These are phyloP conservation scores for Penicillium freii DNA, from an alignment of 2,329 filamentous ascomycete species.

Conservation along the genomic window DNA sequence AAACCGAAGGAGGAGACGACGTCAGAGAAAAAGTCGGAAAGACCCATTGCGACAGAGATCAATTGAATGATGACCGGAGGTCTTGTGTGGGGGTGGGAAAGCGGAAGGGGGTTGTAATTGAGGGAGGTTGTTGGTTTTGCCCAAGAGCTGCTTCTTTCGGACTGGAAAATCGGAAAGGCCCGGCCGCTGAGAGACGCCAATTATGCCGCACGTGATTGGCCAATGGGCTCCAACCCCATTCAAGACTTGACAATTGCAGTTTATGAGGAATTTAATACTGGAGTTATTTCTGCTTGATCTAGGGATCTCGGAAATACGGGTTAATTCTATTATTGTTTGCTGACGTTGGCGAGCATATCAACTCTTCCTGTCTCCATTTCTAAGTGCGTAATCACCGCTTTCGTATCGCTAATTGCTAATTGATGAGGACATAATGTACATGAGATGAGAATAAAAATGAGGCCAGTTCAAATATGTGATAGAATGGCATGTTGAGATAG, in stretches of 20 bases:
- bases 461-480: not conserved
- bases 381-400: constrained; percentile 10
- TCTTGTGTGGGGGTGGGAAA: constrained; percentile 22
- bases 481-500: not conserved
- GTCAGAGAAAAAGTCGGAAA: constrained; percentile 64
- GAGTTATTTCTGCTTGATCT: not conserved
- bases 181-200: constrained; percentile 39
- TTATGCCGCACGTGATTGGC: constrained; percentile 45
- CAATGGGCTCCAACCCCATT: constrained; percentile 4
- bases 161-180: constrained; percentile 44
- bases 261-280: not conserved
- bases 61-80: constrained; percentile 34
- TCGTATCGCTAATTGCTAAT: constrained; percentile 12
- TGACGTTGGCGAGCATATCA: not conserved
- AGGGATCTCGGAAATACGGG: not conserved
- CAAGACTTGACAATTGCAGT: not conserved
- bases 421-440: constrained; percentile 19
- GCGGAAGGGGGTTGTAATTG: constrained; percentile 32
- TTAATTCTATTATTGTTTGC: no score
- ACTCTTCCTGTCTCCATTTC: not conserved
- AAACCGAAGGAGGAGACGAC: constrained; percentile 64
- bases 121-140: constrained; percentile 36
- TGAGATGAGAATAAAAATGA: not conserved
- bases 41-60: constrained; percentile 54
- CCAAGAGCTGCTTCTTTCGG: constrained; percentile 34